phyloP scores from a whole-genome alignment of 2,329 filamentous ascomycete species.

The Lachnellula subtilissima region DNA sequence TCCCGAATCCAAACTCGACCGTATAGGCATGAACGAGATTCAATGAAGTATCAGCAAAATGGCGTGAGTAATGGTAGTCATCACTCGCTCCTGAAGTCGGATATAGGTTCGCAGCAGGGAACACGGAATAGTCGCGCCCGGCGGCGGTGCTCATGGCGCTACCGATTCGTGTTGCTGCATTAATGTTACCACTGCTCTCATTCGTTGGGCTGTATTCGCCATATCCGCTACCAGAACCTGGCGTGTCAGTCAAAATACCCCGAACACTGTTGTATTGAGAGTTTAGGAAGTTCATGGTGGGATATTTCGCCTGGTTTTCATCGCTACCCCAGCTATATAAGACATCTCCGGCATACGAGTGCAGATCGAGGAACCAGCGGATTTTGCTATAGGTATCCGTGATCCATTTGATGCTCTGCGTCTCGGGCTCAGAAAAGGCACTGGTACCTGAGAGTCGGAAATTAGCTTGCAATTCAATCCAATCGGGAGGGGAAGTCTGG shows the following conservation, averaged over 20 bases:
- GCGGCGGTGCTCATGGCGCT: conserved; percentile 38
- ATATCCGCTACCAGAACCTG: conserved; percentile 34
- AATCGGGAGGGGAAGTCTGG: neutral
- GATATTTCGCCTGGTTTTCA: conserved; percentile 42
- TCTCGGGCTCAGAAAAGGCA: conserved; percentile 53
- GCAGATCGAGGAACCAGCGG: conserved; percentile 55
- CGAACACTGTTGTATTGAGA: conserved; percentile 46
- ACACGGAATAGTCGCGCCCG: conserved; percentile 34
- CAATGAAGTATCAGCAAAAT: conserved; percentile 34
- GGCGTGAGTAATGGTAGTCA: conserved; percentile 44
- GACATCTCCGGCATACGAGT: conserved; percentile 48
- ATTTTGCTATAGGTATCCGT: conserved; percentile 46
- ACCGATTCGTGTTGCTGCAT: conserved; percentile 34
- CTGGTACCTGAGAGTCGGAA: conserved; percentile 35
- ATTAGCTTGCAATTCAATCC: neutral
- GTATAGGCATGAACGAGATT: conserved; percentile 41
- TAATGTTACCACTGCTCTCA: conserved; percentile 34
- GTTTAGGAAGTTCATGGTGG: conserved; percentile 49
- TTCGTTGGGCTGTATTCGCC: conserved; percentile 40
- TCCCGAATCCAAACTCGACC: conserved; percentile 44
- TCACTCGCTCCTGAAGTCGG: conserved; percentile 42
- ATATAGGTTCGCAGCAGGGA: conserved; percentile 40
- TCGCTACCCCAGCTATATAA: conserved; percentile 56
- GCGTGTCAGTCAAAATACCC: conserved; percentile 40
- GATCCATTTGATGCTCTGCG: conserved; percentile 48